These are phyloP conservation scores for Suillus discolor DNA, from an alignment of 768 basidiomycete genomes.

Conservation along the genomic window DNA sequence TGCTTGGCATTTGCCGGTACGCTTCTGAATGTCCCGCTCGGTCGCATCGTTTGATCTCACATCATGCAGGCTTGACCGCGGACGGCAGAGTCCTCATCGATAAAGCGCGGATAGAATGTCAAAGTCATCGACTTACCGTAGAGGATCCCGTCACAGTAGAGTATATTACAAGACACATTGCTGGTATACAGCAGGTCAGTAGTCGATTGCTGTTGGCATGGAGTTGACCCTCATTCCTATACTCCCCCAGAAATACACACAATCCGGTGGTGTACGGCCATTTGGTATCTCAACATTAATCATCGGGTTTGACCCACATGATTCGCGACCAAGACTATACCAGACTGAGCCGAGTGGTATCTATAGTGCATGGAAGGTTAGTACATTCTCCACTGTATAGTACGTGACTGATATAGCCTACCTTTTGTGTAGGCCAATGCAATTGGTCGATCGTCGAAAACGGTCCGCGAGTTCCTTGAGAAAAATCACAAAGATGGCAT, in stretches of 20 bases:
- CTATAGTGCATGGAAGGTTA: conserved; percentile 97
- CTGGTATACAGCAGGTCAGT: conserved; percentile 95
- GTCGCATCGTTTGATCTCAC: conserved; percentile 14
- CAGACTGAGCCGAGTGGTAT: conserved; percentile 98
- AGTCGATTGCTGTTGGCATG: conserved; percentile 1
- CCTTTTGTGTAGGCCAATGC: conserved; percentile 76
- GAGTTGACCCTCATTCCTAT: background rate
- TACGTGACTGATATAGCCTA: background rate
- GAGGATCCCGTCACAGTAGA: conserved; percentile 98
- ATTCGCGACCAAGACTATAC: conserved; percentile 84
- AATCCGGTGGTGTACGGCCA: conserved; percentile 97
- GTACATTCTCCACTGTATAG: conserved; percentile 9
- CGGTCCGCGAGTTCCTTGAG: conserved; percentile 97
- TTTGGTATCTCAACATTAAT: conserved; percentile 98
- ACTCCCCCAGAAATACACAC: conserved; percentile 80
- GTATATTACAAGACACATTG: conserved; percentile 97
- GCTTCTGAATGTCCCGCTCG: conserved; percentile 22
- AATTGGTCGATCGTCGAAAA: conserved; percentile 97
- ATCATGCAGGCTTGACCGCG: conserved; percentile 81
- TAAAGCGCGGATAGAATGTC: conserved; percentile 97
- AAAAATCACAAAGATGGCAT: conserved; percentile 96
- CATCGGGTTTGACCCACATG: conserved; percentile 95
- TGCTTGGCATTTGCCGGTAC: conserved; percentile 97
- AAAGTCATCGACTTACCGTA: conserved; percentile 94
- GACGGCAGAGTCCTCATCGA: conserved; percentile 98